Conservation (phyloP, 805 yeast species). For the Saccharomycopsis fibuligera region DNA sequence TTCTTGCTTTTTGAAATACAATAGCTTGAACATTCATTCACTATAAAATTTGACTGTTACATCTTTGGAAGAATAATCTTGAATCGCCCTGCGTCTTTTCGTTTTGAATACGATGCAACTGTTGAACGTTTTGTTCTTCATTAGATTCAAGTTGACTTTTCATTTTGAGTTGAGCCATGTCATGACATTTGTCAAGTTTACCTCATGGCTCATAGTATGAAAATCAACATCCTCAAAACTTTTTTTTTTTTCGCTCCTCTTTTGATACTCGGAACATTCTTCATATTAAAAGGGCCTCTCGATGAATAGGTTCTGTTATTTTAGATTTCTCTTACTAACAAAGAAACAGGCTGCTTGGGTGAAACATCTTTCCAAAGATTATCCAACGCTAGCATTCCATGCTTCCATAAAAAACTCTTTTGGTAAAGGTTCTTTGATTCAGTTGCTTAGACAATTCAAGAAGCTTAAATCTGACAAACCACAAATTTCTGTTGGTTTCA, state of each 20-base stretch:
- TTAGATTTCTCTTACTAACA: too few species aligned
- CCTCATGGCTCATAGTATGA: conserved; percentile 19
- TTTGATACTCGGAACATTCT: too few species aligned
- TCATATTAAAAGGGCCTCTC: too few species aligned
- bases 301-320: too few species aligned
- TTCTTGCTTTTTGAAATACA: not conserved
- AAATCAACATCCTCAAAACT: conserved; percentile 15
- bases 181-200: not conserved
- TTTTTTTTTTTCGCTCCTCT: conserved; percentile 11
- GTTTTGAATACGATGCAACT: conserved; percentile 39
- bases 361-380: conserved; percentile 82
- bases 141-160: conserved; percentile 34
- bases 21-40: conserved; percentile 25
- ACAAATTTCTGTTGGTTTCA: conserved; percentile 94
- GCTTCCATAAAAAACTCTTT: conserved; percentile 96
- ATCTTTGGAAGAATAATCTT: conserved; percentile 85
- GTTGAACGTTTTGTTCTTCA: conserved; percentile 24
- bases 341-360: conserved; percentile 94
- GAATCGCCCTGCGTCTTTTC: conserved; percentile 45
- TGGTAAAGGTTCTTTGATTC: conserved; percentile 95
- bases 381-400: conserved; percentile 95
- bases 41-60: conserved; percentile 88
- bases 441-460: conserved; percentile 87
- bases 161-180: conserved; percentile 44
- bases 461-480: conserved; percentile 86